Evolutionary conservation across 768 basidiomycete genomes (phyloP).

Genomic region (Suillus alpinus): DNA sequence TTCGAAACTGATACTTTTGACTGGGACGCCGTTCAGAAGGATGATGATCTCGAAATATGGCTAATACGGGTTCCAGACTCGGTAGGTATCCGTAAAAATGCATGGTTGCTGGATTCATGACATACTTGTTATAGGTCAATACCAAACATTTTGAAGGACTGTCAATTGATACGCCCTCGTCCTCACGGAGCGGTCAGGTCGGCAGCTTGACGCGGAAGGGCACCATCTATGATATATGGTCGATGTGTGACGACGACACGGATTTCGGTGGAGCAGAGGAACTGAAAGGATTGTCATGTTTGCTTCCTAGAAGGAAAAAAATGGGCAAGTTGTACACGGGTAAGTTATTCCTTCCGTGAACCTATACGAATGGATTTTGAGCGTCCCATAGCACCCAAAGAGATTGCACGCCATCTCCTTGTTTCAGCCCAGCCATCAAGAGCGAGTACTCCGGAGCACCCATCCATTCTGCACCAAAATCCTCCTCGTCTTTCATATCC

Average conservation of each 20-base stretch:
- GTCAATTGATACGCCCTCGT: constrained; percentile 43
- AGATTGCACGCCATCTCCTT: constrained; percentile 56
- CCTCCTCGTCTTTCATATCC: constrained; percentile 59
- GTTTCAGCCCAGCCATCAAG: constrained; percentile 47
- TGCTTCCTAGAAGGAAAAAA: constrained; percentile 63
- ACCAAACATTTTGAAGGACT: constrained; percentile 57
- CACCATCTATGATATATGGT: constrained; percentile 64
- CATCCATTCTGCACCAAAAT: constrained; percentile 37
- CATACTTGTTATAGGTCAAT: constrained; percentile 48
- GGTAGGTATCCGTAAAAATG: constrained; percentile 38
- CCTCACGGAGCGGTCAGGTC: constrained; percentile 39
- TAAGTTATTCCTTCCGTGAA: constrained; percentile 22
- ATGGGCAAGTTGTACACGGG: constrained; percentile 58
- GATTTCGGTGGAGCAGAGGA: constrained; percentile 56
- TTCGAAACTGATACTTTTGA: constrained; percentile 54
- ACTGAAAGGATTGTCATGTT: constrained; percentile 54
- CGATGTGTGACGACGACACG: constrained; percentile 42
- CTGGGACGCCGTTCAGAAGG: constrained; percentile 60
- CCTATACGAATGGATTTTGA: not conserved
- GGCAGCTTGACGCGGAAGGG: constrained; percentile 54
- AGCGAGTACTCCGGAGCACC: constrained; percentile 19
- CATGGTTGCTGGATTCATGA: not conserved
- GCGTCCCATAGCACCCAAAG: constrained; percentile 50
- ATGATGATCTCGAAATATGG: constrained; percentile 65
- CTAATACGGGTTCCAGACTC: constrained; percentile 66